Base-by-base conservation (phyloP, 2,329 filamentous ascomycete species). In the Penicillium sp. region DNA sequence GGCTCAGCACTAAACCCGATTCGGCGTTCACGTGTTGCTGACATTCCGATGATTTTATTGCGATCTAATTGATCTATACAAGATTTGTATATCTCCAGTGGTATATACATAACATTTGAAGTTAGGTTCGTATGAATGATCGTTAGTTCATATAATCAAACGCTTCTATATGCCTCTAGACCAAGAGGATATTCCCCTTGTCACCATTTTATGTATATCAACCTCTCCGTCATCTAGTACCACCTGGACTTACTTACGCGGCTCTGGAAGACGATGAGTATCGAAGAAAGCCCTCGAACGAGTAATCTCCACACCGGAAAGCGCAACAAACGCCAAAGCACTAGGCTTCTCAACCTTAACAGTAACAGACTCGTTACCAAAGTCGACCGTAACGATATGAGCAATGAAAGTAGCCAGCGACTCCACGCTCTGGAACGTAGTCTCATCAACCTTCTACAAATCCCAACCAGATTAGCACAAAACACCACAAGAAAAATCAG, bases 401-500 rank as follows among this genome's bases (percentile, higher is more conserved):
- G 78, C 78, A 29, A 81, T 69, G 22, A 75, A 75, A 2, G 78
- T 79, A 29, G 79, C 80, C 48, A 82, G 65, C 5, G 79, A 77
- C 65, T 82, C 80, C 14, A 82, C 75, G 0, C 79, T 82, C 62
- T 79, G 73, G 63, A 80, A 82, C 2, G 73, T 67, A 5, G 79
- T 79, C 10, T 65, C 69, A 55, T 81, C 79, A 29, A 82, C 77
- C 52, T 66, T 68, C 74, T 78, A 59, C 57, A 59, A 14, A 24
- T 9, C 22, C 13, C 49, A 16, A 42, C 11, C 49, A 42, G 48
- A 54, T 65, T 50, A 64, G 58, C 39, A 52, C 1, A 2, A 24
- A 21, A 3, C 10, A 55, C 14, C 14, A 32, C 21, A 54, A 40
- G 2, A 27, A 4, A 39, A 42, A 54, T 22, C 36, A 52, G 36